Base-by-base conservation (phyloP, 345 rosid species). In the Gossypium australe region DNA sequence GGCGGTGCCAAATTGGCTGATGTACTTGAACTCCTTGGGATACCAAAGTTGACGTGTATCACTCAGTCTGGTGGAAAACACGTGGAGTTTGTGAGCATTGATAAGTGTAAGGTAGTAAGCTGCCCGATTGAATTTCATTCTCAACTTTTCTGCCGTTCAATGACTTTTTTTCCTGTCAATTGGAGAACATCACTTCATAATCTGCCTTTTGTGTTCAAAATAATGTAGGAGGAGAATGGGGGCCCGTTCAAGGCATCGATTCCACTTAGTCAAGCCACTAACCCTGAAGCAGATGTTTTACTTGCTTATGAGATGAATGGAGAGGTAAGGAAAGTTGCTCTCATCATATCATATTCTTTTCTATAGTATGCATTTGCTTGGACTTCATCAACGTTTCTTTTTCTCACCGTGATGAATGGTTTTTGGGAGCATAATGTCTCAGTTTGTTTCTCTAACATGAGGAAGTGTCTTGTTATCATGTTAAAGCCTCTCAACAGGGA, bases 281-380 rank as follows among this genome's bases (percentile, higher is more conserved):
- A 90, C 75, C 91, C 98, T 55, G 94, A 88, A 58, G 94, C 98
- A 72, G 98, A 94, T 86, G 97, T 94, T 78, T 83, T 94, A 71
- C 91, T 95, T 78, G 97, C 98, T 74, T 95, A 95, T 66, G 98
- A 95, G 88, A 95, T 95, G 98, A 95, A 95, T 84, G 97, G 97
- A 70, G 86, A 93, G 94, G 98, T 95, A 72, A 80, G 89, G 60
- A 17, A 67, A 65, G 59, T 55, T 67, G 9, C 71, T 57, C 51
- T 45, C 48, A 1, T 56, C 22, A 12, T 11, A 34, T 16, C 7
- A 18, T 55, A 20, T 56, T 72, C 20, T 47, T 71, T 24, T 60
- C 14, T 57, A 49, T 27, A 0, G 18, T 72, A 34, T 56, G 18
- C 34, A 12, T 71, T 53, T 34, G n/a, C 51, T 41, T 56, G 20